Evolutionary conservation across 345 rosid genomes (phyloP).

Genomic region (Rhizophora apiculata): DNA sequence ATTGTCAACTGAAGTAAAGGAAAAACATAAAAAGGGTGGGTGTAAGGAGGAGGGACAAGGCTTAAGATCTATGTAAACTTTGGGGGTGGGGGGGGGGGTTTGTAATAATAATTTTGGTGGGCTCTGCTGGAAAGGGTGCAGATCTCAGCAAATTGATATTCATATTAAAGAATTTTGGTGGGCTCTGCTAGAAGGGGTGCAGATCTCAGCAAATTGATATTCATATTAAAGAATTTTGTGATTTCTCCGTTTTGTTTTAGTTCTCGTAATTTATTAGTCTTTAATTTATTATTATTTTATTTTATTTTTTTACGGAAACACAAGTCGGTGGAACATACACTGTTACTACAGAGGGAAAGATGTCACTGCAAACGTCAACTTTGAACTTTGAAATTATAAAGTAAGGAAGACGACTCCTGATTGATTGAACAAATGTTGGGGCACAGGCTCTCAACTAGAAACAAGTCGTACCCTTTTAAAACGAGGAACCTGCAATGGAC

Average conservation of each 20-base stretch:
- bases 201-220: slow-evolving; percentile 37
- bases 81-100: neutral
- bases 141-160: slow-evolving; percentile 36
- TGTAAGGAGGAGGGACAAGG: neutral
- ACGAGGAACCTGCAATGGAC: too few relatives aligned
- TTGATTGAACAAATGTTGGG: too few relatives aligned
- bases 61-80: slow-evolving; percentile 18
- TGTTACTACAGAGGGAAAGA: too few relatives aligned
- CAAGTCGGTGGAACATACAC: too few relatives aligned
- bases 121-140: slow-evolving; percentile 26
- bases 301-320: too few relatives aligned
- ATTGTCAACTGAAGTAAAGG: slow-evolving; percentile 8
- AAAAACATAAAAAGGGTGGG: neutral
- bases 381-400: too few relatives aligned
- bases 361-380: too few relatives aligned
- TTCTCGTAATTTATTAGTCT: too few relatives aligned
- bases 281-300: too few relatives aligned
- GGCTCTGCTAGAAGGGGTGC: slow-evolving; percentile 24
- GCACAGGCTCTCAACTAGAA: too few relatives aligned
- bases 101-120: slow-evolving; percentile 18
- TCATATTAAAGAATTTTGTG: slow-evolving; percentile 22
- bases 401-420: too few relatives aligned
- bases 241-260: neutral
- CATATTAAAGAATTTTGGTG: slow-evolving; percentile 20
- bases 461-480: too few relatives aligned